Percentiles rank a stretch among this genome's conserved stretches.
phyloP scores from a whole-genome alignment of 257 asterid species.

The Lantana camara region DNA sequence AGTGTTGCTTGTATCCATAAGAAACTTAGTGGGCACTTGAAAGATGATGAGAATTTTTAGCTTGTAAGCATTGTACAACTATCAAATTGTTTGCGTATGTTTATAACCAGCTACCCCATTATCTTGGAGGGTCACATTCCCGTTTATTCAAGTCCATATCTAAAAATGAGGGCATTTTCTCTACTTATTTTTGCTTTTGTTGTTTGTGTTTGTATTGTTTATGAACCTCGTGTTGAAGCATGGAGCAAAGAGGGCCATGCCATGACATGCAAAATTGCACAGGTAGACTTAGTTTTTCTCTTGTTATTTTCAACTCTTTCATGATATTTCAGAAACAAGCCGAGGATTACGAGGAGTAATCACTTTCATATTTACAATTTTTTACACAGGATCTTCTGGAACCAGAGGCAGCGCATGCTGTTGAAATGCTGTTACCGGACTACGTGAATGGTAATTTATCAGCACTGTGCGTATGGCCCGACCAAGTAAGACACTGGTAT shows the following conservation, averaged over 20 bases:
- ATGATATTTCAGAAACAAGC: not conserved
- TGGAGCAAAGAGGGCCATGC: slow-evolving; percentile 95
- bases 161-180: slow-evolving; percentile 29
- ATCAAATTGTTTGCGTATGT: slow-evolving; percentile 20
- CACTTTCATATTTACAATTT: not conserved
- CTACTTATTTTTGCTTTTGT: slow-evolving; percentile 30
- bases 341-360: not conserved
- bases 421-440: slow-evolving; percentile 75
- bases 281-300: slow-evolving; percentile 45
- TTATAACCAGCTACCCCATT: slow-evolving; percentile 17
- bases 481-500: slow-evolving; percentile 92
- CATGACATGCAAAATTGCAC: slow-evolving; percentile 90
- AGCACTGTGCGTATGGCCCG: slow-evolving; percentile 88
- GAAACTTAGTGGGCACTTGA: slow-evolving; percentile 33
- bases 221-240: slow-evolving; percentile 50
- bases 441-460: slow-evolving; percentile 72
- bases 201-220: slow-evolving; percentile 39
- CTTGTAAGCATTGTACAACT: slow-evolving; percentile 59
- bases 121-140: slow-evolving; percentile 27
- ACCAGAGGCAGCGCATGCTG: slow-evolving; percentile 66
- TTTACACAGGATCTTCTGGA: slow-evolving; percentile 54
- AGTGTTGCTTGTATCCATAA: slow-evolving; percentile 38
- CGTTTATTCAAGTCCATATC: too few species aligned
- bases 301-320: too few species aligned
- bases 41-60: slow-evolving; percentile 27